phyloP scores from a whole-genome alignment of 23 red algal genomes.

The Gracilaria caudata region DNA sequence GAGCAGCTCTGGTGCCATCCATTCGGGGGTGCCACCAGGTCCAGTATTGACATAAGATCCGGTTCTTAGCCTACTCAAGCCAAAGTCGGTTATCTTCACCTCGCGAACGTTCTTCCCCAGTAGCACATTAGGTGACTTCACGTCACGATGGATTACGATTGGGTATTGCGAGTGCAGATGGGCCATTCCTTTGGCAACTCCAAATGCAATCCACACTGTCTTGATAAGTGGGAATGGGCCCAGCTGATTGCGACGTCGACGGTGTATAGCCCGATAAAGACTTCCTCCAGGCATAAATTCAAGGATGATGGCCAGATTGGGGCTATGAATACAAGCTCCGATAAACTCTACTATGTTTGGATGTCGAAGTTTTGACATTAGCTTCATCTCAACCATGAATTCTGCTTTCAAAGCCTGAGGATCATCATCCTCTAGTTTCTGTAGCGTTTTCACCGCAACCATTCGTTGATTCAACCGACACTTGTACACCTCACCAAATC shows the following conservation, averaged over 20 bases:
- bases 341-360: constrained; percentile 97
- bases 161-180: constrained; percentile 94
- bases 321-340: constrained; percentile 85
- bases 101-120: constrained; percentile 83
- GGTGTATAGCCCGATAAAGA: constrained; percentile 92
- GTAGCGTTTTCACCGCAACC: constrained; percentile 96
- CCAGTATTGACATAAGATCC: constrained; percentile 90
- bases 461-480: constrained; percentile 73
- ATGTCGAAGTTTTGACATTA: constrained; percentile 92
- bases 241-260: constrained; percentile 73
- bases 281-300: constrained; percentile 97
- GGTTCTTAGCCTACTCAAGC: constrained; percentile 80
- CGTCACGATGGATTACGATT: constrained; percentile 92
- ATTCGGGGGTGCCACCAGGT: constrained; percentile 96
- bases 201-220: constrained; percentile 91
- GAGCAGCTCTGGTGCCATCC: constrained; percentile 99
- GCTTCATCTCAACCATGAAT: constrained; percentile 98
- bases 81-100: constrained; percentile 98
- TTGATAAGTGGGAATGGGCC: constrained; percentile 87
- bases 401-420: constrained; percentile 73
- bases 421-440: constrained; percentile 93
- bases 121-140: constrained; percentile 96
- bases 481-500: constrained; percentile 97
- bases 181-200: constrained; percentile 92
- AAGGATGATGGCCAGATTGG: constrained; percentile 90